Evolutionary conservation across 257 asterid genomes (phyloP).

Genomic region (Ilex asprella): DNA sequence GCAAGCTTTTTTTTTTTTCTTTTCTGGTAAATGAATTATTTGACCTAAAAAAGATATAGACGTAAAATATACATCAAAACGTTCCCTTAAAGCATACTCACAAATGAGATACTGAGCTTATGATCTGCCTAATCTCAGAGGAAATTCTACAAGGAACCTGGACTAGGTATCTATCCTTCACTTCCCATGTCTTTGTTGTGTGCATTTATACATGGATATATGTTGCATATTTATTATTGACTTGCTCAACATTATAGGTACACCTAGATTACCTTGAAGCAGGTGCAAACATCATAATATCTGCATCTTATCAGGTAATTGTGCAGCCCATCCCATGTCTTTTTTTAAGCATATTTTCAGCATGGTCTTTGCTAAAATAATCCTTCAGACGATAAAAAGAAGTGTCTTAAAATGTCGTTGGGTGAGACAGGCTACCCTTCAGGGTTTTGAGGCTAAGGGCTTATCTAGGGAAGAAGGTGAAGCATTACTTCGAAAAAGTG

Average conservation of each 20-base stretch:
- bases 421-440: constrained; percentile 63
- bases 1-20: too few relatives aligned
- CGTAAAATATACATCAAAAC: too few relatives aligned
- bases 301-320: constrained; percentile 76
- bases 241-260: constrained; percentile 34
- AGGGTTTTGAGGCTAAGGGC: constrained; percentile 83
- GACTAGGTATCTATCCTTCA: too few relatives aligned
- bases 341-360: background rate
- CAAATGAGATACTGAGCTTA: too few relatives aligned
- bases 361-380: background rate
- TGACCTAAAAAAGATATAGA: too few relatives aligned
- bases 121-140: too few relatives aligned
- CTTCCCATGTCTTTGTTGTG: too few relatives aligned
- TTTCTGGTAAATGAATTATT: too few relatives aligned
- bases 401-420: constrained; percentile 3
- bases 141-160: too few relatives aligned
- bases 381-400: background rate
- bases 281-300: constrained; percentile 68
- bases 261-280: constrained; percentile 79
- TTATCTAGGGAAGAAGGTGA: constrained; percentile 53
- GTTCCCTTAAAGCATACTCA: too few relatives aligned
- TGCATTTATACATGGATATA: too few relatives aligned
- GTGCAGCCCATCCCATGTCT: background rate
- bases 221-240: too few relatives aligned
- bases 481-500: constrained; percentile 50